Evolutionary conservation across 2,329 filamentous ascomycete species (phyloP), one percentile per base, ranked within the genome.

Genomic region (Calonectria pauciramosa): DNA sequence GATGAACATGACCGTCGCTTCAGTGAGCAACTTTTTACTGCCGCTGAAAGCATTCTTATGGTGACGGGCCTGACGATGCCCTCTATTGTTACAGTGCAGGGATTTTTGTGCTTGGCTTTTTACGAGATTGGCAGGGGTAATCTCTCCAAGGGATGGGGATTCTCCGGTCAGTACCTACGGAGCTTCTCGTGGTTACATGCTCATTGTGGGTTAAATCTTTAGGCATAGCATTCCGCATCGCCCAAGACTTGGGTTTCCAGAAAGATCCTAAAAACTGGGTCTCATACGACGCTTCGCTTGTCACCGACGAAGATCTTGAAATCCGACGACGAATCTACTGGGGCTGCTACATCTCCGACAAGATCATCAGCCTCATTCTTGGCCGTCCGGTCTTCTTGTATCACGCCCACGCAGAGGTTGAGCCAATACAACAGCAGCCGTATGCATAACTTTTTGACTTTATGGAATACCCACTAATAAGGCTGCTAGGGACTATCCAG

Each of bases 221-320:
- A 83, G 80, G 82, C 7, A 82, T 82, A 20, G 82, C 82, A 4
- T 83, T 83, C 54, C 80, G 81, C 1, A 82, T 82, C 75, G 82
- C 78, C 0, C 79, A 82, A 60, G 81, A 83, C 47, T 41, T 83
- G 7, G 82, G 81, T 28, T 79, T 83, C 34, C 80, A 83, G 34
- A 77, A 74, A 66, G 80, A 82, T 26, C 80, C 80, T 0, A 76
- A 77, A 20, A 56, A 71, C 2, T 83, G 80, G 79, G 63, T 23
- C 10, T 68, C 71, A 0, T 70, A 76, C n/a, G 79, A 82, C 14
- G 65, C 70, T 0, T 80, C 82, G 0, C 64, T 82, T 0, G 72
- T 69, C 4, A 78, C 79, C 0, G 52, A 68, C 0, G 80, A 82
- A 44, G 79, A 83, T n/a, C 30, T 81, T 14, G 82, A 82, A 32